phyloP scores from a whole-genome alignment of 169 alveolate genomes.

The Cryptosporidium sp. region DNA sequence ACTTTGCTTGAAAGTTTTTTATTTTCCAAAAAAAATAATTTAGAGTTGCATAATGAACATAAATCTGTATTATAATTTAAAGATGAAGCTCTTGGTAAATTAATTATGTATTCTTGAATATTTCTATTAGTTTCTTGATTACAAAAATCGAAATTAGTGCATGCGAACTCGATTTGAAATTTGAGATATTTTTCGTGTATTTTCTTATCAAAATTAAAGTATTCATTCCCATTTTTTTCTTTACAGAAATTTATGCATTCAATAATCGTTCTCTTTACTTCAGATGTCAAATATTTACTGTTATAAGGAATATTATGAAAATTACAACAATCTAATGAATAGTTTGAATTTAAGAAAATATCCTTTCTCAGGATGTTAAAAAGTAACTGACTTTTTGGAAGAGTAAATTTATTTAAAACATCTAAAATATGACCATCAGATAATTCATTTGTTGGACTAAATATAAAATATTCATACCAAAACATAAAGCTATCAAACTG shows the following conservation, averaged over 20 bases:
- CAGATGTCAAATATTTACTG: background rate
- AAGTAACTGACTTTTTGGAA: slow-evolving; percentile 7
- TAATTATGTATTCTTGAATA: slow-evolving; percentile 6
- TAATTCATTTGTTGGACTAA: slow-evolving; percentile 6
- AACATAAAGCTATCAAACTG: background rate
- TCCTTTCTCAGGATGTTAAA: slow-evolving; percentile 3
- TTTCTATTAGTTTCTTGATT: background rate
- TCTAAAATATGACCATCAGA: background rate
- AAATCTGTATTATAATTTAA: slow-evolving; percentile 13
- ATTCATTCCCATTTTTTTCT: background rate
- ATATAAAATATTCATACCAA: slow-evolving; percentile 47
- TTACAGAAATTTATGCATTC: background rate
- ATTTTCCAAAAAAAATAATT: slow-evolving; percentile 11
- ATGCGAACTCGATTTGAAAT: slow-evolving; percentile 29
- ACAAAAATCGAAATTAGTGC: slow-evolving; percentile 5
- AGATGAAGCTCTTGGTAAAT: slow-evolving; percentile 2
- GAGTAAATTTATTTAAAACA: background rate
- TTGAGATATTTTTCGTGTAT: slow-evolving; percentile 49
- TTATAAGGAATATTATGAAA: slow-evolving; percentile 54
- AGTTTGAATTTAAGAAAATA: background rate
- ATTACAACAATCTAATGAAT: slow-evolving; percentile 17
- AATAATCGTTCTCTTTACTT: background rate
- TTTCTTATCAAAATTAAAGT: background rate
- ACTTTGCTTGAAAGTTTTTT: slow-evolving; percentile 36
- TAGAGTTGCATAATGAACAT: slow-evolving; percentile 53